Evolutionary conservation across 768 basidiomycete genomes (phyloP).

Genomic region (Boletus pseudopeckii): DNA sequence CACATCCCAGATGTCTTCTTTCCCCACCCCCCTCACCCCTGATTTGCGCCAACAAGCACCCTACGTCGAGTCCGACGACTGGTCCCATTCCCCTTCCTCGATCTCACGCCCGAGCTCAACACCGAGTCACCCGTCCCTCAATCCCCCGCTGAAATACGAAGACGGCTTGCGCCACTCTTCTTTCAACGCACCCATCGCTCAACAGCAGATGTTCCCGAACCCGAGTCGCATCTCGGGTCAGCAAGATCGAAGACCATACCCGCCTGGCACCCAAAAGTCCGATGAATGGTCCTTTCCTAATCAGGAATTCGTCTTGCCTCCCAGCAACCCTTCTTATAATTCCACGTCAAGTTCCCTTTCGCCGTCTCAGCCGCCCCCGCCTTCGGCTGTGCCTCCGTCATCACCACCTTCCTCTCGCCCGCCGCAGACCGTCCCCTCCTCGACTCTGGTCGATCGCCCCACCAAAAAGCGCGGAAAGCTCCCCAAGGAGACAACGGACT

Average conservation of each 20-base stretch:
- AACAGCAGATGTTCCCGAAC: conserved; percentile 61
- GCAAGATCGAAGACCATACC: conserved; percentile 56
- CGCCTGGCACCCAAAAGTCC: conserved; percentile 50
- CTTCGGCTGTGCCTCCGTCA: conserved; percentile 37
- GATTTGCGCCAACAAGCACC: conserved; percentile 43
- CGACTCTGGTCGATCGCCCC: conserved; percentile 70
- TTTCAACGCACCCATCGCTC: conserved; percentile 55
- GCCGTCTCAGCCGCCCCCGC: conserved; percentile 36
- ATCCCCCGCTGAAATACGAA: conserved; percentile 62
- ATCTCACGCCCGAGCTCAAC: conserved; percentile 71
- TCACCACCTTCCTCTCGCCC: conserved; percentile 47
- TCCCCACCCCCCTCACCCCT: conserved; percentile 45
- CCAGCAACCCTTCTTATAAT: conserved; percentile 24
- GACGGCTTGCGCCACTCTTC: conserved; percentile 67
- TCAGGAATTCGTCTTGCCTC: conserved; percentile 51
- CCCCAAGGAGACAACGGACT: conserved; percentile 88
- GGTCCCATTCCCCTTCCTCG: conserved; percentile 51
- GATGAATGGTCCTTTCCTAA: conserved; percentile 70
- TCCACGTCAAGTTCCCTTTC: conserved; percentile 37
- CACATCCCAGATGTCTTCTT: conserved; percentile 48
- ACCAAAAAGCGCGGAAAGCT: conserved; percentile 83
- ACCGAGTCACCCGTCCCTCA: conserved; percentile 51
- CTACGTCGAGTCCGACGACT: conserved; percentile 49
- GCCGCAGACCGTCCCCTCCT: conserved; percentile 42
- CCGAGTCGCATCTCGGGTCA: conserved; percentile 71